Percentiles rank a stretch among this genome's conserved stretches.
These are phyloP conservation scores for Pythium pyrilobum DNA, from an alignment of 352 stramenopile species.

Conservation along the genomic window DNA sequence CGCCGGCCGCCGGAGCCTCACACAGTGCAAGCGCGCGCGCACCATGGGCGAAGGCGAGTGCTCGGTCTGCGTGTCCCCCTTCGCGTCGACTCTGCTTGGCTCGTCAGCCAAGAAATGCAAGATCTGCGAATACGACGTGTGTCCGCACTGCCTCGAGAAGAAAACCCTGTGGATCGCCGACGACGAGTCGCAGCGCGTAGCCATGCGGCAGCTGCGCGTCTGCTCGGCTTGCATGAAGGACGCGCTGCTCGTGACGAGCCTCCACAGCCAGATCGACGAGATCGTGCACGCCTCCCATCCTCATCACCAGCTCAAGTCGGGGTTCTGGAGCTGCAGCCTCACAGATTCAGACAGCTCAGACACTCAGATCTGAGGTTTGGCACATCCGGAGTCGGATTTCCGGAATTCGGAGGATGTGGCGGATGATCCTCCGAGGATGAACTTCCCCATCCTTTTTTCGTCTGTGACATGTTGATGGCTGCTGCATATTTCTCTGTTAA, in stretches of 20 bases:
- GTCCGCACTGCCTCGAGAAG: slow-evolving; percentile 13
- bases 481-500: background rate
- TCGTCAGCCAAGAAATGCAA: slow-evolving; percentile 5
- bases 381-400: background rate
- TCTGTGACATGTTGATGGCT: no score
- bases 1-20: background rate
- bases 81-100: slow-evolving; percentile 1
- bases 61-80: slow-evolving; percentile 2
- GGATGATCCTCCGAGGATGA: background rate
- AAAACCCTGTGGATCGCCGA: slow-evolving; percentile 1
- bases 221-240: slow-evolving; percentile 1
- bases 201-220: background rate
- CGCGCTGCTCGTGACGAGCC: background rate
- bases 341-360: slow-evolving; percentile 12
- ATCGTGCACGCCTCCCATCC: no score
- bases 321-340: slow-evolving; percentile 1
- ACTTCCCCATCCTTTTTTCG: no score
- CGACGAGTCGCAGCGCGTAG: slow-evolving; percentile 3
- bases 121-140: slow-evolving; percentile 4
- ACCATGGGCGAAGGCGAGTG: slow-evolving; percentile 1
- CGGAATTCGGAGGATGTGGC: no score
- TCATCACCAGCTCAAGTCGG: no score
- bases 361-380: background rate
- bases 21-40: background rate
- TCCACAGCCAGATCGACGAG: slow-evolving; percentile 1